Base-by-base conservation (phyloP, 306 rosid genomes). In the Pueraria montana region DNA sequence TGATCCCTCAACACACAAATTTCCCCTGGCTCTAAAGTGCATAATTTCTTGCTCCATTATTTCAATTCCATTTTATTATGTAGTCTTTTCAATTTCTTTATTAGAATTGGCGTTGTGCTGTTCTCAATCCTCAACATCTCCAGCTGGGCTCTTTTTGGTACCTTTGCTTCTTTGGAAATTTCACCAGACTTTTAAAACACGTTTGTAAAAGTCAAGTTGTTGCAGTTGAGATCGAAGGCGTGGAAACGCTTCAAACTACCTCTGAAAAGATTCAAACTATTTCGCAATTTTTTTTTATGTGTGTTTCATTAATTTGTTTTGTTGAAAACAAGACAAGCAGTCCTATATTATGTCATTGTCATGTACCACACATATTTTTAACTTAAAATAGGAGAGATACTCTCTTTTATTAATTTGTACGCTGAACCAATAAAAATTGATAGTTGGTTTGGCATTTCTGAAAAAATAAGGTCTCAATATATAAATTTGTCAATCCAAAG, bases 131-230 rank as follows among this genome's bases (percentile, higher is more conserved):
- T 14, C 42, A 64, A 32, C 18, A 64, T 64, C 43, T 64, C 23
- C 45, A 64, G 23, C 23, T 16, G 21, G 70, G 45, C 45, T 32
- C 21, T 7, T 30, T 64, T 30, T 5, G 42, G 42, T 30, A 30
- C 42, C 12, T 63, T 63, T 27, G 16, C 64, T 63, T 63, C 43
- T 30, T 63, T 63, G 43, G 69, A 30, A 63, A 63, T 63, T 14
- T 8, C 70, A 16, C 45, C 45, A 7, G 1, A 32, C 43, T 30
- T 32, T 32, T 16, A 64, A 16, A 63, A 16, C 36, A 32, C 69
- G 17, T 32, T 64, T 64, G 70, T 8, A 32, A 30, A 64, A 17
- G 45, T 32, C 46, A 32, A 64, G 43, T 6, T 27, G 18, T 27
- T 14, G 42, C 69, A 14, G 42, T 62, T 62, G 21, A 62, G 67